phyloP scores from a whole-genome alignment of 2,329 filamentous ascomycete species.

The Monosporascus sp. region DNA sequence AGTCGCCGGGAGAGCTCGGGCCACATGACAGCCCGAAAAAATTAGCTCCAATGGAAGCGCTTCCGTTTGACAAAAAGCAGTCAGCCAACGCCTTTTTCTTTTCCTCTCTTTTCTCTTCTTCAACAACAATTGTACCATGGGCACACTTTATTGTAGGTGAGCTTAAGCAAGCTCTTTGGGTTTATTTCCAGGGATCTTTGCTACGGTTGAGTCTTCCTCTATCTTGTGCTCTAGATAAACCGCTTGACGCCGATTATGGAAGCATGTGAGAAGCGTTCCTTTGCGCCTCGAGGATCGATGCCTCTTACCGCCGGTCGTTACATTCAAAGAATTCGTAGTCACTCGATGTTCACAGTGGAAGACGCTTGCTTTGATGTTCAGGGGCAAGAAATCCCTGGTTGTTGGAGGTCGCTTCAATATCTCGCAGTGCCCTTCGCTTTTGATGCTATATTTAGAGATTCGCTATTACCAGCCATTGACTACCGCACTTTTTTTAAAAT shows the following conservation, averaged over 20 bases:
- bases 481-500: too few relatives aligned
- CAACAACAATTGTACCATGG: conserved; percentile 59
- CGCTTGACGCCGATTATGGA: conserved; percentile 62
- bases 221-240: conserved; percentile 64
- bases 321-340: conserved; percentile 34
- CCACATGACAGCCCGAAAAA: background rate
- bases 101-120: conserved; percentile 38
- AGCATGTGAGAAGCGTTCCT: conserved; percentile 54
- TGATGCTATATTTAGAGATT: too few relatives aligned
- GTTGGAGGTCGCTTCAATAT: too few relatives aligned
- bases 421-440: too few relatives aligned
- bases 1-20: background rate
- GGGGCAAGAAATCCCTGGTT: too few relatives aligned
- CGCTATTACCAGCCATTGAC: too few relatives aligned
- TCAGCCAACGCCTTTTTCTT: conserved; percentile 10
- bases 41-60: background rate
- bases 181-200: conserved; percentile 30
- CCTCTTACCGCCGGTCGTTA: conserved; percentile 73
- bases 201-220: conserved; percentile 63
- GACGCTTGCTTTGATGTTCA: too few relatives aligned
- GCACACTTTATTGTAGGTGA: conserved; percentile 69
- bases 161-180: conserved; percentile 45
- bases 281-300: conserved; percentile 52
- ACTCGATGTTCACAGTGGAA: too few relatives aligned
- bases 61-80: background rate